These are phyloP conservation scores for Alternaria consortialis DNA, from an alignment of 2,329 filamentous ascomycete species.

Conservation along the genomic window DNA sequence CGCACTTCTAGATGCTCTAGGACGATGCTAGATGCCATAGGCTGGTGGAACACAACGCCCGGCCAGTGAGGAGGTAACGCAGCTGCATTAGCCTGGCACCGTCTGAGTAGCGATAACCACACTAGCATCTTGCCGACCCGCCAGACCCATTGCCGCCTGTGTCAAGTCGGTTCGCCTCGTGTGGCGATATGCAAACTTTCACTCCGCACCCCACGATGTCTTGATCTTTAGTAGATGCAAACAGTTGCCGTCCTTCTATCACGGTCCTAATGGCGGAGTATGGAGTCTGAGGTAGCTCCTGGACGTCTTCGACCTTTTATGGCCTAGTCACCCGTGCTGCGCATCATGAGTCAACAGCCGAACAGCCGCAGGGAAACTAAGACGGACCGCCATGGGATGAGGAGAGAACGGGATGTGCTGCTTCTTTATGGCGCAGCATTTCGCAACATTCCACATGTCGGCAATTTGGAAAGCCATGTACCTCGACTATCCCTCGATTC, in stretches of 20 bases:
- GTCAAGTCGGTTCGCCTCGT: slow-evolving; percentile 10
- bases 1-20: neutral
- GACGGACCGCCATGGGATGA: slow-evolving; percentile 22
- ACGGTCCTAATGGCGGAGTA: neutral
- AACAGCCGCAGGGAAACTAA: slow-evolving; percentile 6
- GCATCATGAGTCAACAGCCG: slow-evolving; percentile 13
- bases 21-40: neutral
- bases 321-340: neutral
- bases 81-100: neutral
- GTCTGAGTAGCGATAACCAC: neutral
- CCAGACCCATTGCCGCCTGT: neutral
- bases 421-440: slow-evolving; percentile 39
- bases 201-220: slow-evolving; percentile 6
- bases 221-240: neutral
- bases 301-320: neutral
- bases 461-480: slow-evolving; percentile 21
- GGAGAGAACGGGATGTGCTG: slow-evolving; percentile 40
- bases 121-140: slow-evolving; percentile 7
- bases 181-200: slow-evolving; percentile 21
- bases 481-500: slow-evolving; percentile 38
- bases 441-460: slow-evolving; percentile 32
- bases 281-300: neutral
- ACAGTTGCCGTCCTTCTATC: neutral
- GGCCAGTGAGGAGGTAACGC: neutral
- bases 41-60: neutral